Evolutionary conservation across 1,284 basidiomycete species (phyloP).

Genomic region (Gymnopus androsaceus): DNA sequence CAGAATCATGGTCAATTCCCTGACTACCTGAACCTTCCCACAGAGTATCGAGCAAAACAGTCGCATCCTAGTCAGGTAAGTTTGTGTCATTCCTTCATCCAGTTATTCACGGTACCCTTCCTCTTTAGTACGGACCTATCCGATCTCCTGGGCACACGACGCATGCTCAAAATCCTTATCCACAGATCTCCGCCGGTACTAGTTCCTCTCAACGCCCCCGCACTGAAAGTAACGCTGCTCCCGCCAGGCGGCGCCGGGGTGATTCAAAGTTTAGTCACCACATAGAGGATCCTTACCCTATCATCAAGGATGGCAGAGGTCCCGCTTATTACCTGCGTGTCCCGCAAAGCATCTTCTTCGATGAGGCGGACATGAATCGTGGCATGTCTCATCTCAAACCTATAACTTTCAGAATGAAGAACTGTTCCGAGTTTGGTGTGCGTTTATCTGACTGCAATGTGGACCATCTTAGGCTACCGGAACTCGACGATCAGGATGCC

Average conservation of each 20-base stretch:
- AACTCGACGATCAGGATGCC: conserved; percentile 9
- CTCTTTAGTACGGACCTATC: neutral
- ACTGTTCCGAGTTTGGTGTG: conserved; percentile 18
- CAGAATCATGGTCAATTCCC: neutral
- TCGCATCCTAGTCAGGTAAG: too few species aligned
- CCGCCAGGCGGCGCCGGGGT: neutral
- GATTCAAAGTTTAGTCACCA: neutral
- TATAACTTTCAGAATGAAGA: conserved; percentile 17
- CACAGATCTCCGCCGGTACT: neutral
- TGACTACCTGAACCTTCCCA: neutral
- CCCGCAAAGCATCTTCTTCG: conserved; percentile 7
- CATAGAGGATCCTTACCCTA: neutral
- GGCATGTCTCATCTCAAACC: conserved; percentile 12
- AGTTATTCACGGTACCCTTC: neutral
- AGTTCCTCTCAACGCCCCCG: neutral
- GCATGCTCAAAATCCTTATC: neutral
- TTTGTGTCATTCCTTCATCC: neutral
- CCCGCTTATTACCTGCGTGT: conserved; percentile 11
- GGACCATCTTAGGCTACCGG: neutral
- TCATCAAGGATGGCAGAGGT: neutral
- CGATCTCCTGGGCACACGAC: neutral
- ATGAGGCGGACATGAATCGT: neutral
- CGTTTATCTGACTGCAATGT: conserved; percentile 7
- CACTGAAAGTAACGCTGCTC: too few species aligned
- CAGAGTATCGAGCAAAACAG: neutral